phyloP scores from a whole-genome alignment of 2,329 filamentous ascomycete species.

The Chlorencoelia australis region DNA sequence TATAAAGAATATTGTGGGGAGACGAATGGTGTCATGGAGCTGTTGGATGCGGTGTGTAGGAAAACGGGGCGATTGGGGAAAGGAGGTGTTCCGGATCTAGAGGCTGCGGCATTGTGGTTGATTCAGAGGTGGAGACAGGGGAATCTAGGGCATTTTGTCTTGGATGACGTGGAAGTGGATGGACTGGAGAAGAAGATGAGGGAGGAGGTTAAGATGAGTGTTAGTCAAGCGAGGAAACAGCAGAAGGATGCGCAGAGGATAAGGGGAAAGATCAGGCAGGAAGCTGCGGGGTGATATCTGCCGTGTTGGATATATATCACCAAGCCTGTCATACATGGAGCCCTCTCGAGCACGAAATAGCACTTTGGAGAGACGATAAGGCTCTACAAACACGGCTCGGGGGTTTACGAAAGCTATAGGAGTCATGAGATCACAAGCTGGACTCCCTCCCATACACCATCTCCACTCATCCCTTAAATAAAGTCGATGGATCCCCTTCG shows the following conservation, averaged over 20 bases:
- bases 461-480: no score
- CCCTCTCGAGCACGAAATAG: no score
- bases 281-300: no score
- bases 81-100: conserved; percentile 60
- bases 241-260: conserved; percentile 49
- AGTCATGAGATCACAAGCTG: no score
- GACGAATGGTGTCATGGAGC: conserved; percentile 72
- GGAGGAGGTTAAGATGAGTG: conserved; percentile 43
- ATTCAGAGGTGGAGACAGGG: conserved; percentile 76
- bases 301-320: no score
- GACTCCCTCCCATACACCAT: no score
- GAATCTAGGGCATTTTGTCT: conserved; percentile 61
- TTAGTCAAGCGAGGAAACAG: conserved; percentile 59
- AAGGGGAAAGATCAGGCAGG: conserved; percentile 23
- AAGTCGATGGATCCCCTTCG: no score
- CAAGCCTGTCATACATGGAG: no score
- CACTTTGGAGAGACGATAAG: no score
- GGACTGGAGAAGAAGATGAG: conserved; percentile 42
- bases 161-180: conserved; percentile 64
- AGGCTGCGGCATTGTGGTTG: conserved; percentile 68
- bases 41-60: conserved; percentile 60
- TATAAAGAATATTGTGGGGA: conserved; percentile 47
- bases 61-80: conserved; percentile 68
- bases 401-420: no score
- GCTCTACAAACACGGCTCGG: no score